Evolutionary conservation across 345 rosid species (phyloP), one percentile per base, ranked within the genome.

Genomic region (Aethionema arabicum): DNA sequence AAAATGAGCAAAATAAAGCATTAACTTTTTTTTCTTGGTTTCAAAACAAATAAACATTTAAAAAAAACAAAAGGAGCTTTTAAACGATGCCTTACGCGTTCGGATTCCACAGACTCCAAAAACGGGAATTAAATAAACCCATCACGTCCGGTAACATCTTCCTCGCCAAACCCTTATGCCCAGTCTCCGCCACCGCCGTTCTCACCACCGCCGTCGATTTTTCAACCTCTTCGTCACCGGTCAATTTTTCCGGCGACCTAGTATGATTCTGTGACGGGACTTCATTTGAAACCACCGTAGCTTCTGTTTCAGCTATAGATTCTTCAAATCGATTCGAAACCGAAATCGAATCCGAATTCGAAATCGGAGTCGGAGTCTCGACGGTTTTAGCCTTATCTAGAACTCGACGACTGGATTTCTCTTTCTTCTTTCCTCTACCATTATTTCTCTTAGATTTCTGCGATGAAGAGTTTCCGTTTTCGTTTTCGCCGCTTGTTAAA

Each of bases 111-210:
- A 91, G 86, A 33, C 76, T 78, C 95, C 96, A 91, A 59, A 88
- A 75, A 71, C 92, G 95, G 29, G 83, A 88, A 64, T 83, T 84
- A 11, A 91, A 71, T 45, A 88, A 52, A 27, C 91, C 88, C 40
- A 88, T 42, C 73, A 91, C 84, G 82, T 91, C 96, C 92, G 98
- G 95, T 16, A 91, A 76, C 67, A 91, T 85, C 68, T 91, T 91
- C 74, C 98, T 81, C 5, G 79, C 96, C 78, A 91, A 56, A 36
- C 96, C 88, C 80, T 79, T 84, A 73, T 76, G 82, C 33, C 56
- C 63, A 11, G 37, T 66, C 53, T 13, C 32, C 3, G 38, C 27
- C 8, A 21, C 33, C 44, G 43, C 56, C 55, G 47, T 54, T 16
- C 44, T 11, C n/a, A 40, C 44, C 10, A 40, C 11, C 11, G 11